Evolutionary conservation across 495 filamentous ascomycete species (phyloP), one percentile per base, ranked within the genome.

Genomic region (Daldinia vernicosa): DNA sequence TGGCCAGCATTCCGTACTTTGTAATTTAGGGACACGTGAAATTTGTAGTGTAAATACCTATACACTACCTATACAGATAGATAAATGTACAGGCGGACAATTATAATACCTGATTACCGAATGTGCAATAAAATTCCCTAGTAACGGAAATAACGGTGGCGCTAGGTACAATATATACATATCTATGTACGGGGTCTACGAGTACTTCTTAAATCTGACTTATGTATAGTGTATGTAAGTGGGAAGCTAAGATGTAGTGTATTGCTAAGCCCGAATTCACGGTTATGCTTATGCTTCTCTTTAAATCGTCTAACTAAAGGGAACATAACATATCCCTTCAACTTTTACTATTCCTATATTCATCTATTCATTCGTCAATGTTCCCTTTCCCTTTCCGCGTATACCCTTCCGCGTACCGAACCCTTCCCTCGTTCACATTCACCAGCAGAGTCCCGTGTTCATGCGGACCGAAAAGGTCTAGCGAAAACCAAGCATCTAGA

Each of bases 401-500:
- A 56, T 19, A 22, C 28, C 27, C 15, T 51, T 57, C 32, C 32
- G 37, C 26, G 37, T 66, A 14, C 35, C 61, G 32, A 55, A 27
- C 47, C 47, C 55, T 47, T 37, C 15, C 51, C 43, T 39, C 27
- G 51, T 24, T 47, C 8, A 47, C 9, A 12, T 27, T 27, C 26
- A 50, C 67, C 26, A 60, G 55, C 27, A 56, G 26, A 60, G 32
- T 45, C 30, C 27, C 63, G 33, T 68, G 60, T 61, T 52, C 37
- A 65, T 52, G 65, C 64, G 60, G 70, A 57, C 65, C 51, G 64
- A 58, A 65, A 55, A 28, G 55, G 35, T 58, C 60, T 67, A 67
- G 37, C 50, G 56, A 55, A n/a, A 60, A 55, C 33, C 60, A 55
- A 55, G 43, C 60, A 55, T 68, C 70, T 68, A 69, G 65, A 66